Evolutionary conservation across 345 rosid species (phyloP), one percentile per base, ranked within the genome.

Genomic region (Corymbia maculata): DNA sequence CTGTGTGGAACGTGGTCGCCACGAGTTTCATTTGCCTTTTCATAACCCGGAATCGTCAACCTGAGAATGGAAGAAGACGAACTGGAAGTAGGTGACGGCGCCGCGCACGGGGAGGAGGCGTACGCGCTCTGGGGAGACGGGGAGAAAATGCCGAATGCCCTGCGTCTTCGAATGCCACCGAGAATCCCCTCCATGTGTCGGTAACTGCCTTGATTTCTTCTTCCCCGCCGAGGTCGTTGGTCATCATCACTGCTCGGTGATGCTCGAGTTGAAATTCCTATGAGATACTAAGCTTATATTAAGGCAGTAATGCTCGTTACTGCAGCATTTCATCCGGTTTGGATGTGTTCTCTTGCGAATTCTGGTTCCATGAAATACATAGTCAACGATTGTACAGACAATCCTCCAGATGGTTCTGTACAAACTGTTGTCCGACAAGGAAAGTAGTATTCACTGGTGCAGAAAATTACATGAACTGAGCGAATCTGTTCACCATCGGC

Each of bases 101-200:
- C 96, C 2, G 93, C 91, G 61, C 95, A 95, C 9, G 94, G 96
- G 9, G 95, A 95, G 91, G 95, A 95, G 88, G 97, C 95, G 8
- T 92, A 92, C 44, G 95, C 93, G 0, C 87, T 93, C 22, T 92
- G 94, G 95, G 96, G 95, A 30, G 94, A 93, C 15, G 93, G 94
- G 9, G 94, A 93, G 82, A 88, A 87, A 13, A 51, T 90, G 90
- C 89, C 90, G 5, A 79, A 75, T 53, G 64, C 90, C 22, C 86
- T 15, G 21, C 91, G 88, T 4, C 87, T 90, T 28, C 87, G 44
- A 9, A 86, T 86, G 47, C 57, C 80, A 52, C 90, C 91, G 2
- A 88, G 85, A 28, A 42, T 93, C 45, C 92, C 92, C 79, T 47
- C 89, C 32, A 79, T 91, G 51, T 93, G 92, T 22, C 88, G 64